Percentiles rank a stretch among this genome's conserved stretches.
phyloP scores from a whole-genome alignment of 768 basidiomycete genomes.

The Leccinum olivaceopallidum region DNA sequence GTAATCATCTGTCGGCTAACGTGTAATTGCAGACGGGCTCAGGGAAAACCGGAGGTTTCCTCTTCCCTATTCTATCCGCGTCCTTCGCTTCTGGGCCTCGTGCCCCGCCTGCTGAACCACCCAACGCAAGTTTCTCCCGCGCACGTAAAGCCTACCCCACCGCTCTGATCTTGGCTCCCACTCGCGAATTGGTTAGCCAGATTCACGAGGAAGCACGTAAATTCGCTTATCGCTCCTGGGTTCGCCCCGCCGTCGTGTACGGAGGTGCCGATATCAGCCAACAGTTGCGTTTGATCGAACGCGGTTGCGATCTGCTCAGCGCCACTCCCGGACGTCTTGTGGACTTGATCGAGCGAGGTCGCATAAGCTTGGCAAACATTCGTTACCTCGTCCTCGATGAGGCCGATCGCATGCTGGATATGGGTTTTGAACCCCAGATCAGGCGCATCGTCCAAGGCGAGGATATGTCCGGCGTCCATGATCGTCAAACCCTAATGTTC shows the following conservation, averaged over 20 bases:
- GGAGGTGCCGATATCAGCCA: constrained; percentile 98
- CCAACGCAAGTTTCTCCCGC: constrained; percentile 55
- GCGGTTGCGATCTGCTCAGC: constrained; percentile 94
- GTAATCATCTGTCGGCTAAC: constrained; percentile 20
- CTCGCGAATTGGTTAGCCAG: constrained; percentile 97
- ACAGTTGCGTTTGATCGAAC: constrained; percentile 92
- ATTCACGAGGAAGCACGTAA: constrained; percentile 99
- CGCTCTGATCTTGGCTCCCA: constrained; percentile 96
- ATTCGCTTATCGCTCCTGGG: constrained; percentile 99
- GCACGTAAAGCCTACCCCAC: constrained; percentile 93
- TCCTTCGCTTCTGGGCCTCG: constrained; percentile 84
- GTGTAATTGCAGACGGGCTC: constrained; percentile 81
- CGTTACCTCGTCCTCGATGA: constrained; percentile 98
- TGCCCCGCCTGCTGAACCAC: constrained; percentile 57
- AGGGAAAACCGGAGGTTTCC: constrained; percentile 98
- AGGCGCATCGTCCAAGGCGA: constrained; percentile 96
- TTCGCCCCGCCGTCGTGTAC: constrained; percentile 97
- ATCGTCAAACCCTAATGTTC: constrained; percentile 99
- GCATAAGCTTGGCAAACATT: constrained; percentile 95
- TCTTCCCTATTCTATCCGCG: constrained; percentile 97
- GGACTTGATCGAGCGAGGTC: constrained; percentile 96
- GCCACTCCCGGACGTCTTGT: constrained; percentile 98
- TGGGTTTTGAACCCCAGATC: constrained; percentile 99
- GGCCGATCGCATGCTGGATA: constrained; percentile 99
- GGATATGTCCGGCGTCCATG: constrained; percentile 92